Base-by-base conservation (phyloP, 306 rosid genomes). In the Senna tora region DNA sequence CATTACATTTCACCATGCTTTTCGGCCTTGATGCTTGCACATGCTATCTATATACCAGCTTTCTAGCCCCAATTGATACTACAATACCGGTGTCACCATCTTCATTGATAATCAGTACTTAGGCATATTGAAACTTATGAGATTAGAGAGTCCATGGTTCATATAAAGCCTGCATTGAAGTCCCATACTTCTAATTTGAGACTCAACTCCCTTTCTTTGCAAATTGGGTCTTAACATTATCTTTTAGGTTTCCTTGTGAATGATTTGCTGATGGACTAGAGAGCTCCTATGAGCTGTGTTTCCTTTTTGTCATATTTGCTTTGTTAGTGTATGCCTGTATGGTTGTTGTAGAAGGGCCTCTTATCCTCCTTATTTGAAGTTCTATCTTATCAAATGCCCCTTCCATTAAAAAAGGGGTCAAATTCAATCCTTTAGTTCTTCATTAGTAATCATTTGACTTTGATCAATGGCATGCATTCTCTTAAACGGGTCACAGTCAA, bases 391-490 rank as follows among this genome's bases (percentile, higher is more conserved):
- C 19, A 21, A 49, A 33, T 39, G 39, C 34, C 5, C 33, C 22
- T 33, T 59, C 15, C 30, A 61, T 36, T n/a, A 8, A 17, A 61
- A 47, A 38, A 36, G 17, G 8, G 8, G 5, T 16, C 67, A 61
- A 36, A 61, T 19, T 9, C 16, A 17, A 61, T 36, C 30, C 22
- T 16, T 15, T 22, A 25, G 20, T 38, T 61, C 34, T 59, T 53
- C 55, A 47, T 69, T 47, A 33, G 55, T 75, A 49, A 47, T 73
- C 62, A 66, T 14, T 62, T 59, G 45, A 66, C 25, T 46, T 9
- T 72, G 43, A 71, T 72, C 8, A 54, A 21, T 36, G 53, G 38
- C 32, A 34, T 57, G 33, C 67, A 39, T 50, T 68, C 66, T 68
- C 58, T 77, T 67, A 56, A 46, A 55, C 47, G 69, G 41, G 19